Conservation (phyloP, 2,329 filamentous ascomycete genomes). For the Coniochaeta ligniaria region DNA sequence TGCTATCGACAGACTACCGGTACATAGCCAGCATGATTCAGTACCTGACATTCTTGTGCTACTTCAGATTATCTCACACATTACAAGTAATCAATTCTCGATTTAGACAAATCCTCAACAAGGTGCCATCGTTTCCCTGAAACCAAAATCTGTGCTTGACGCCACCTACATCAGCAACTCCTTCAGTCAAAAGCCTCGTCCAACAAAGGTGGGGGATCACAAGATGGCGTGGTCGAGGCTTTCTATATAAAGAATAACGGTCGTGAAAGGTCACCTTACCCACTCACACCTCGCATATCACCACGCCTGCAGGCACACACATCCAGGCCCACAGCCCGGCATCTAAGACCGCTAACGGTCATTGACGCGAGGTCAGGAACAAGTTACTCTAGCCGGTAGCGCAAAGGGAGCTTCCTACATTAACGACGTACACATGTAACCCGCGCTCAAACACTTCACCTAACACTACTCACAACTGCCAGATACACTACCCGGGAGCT, state of each 20-base stretch:
- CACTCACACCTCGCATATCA: background rate
- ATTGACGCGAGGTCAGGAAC: background rate
- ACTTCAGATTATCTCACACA: background rate
- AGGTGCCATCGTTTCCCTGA: background rate
- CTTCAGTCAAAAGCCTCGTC: background rate
- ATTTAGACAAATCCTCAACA: background rate
- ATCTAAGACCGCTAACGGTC: background rate
- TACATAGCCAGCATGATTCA: background rate
- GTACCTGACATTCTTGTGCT: background rate
- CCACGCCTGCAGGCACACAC: background rate
- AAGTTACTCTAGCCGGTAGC: background rate
- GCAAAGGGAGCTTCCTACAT: background rate
- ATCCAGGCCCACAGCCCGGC: background rate
- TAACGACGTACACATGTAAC: background rate
- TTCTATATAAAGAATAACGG: slow-evolving; percentile 1
- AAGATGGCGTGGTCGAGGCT: background rate
- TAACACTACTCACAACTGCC: background rate
- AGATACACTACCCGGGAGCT: background rate
- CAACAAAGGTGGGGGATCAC: background rate
- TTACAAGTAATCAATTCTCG: background rate
- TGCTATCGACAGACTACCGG: background rate
- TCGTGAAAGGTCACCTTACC: background rate
- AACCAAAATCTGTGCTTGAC: background rate
- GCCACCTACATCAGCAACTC: background rate
- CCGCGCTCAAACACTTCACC: background rate